These are phyloP conservation scores for Acidiella bohemica DNA, from an alignment of 495 filamentous ascomycete species.

Conservation along the genomic window DNA sequence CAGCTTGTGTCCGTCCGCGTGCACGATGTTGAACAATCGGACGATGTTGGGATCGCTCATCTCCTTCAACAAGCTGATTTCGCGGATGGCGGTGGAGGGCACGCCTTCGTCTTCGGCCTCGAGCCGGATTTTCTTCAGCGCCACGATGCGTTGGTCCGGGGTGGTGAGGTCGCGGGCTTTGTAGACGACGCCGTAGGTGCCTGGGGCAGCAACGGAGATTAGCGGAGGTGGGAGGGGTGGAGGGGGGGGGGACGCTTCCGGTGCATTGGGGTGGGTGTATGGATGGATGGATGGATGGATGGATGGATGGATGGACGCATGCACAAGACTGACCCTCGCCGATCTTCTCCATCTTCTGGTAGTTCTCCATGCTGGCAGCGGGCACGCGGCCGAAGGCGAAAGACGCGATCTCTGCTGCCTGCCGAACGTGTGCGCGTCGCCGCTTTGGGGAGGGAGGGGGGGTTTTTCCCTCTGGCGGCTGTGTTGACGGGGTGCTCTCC, in stretches of 20 bases:
- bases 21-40: slow-evolving; percentile 94
- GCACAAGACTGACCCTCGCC: slow-evolving; percentile 80
- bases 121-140: slow-evolving; percentile 97
- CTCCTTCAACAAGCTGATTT: slow-evolving; percentile 98
- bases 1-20: slow-evolving; percentile 91
- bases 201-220: slow-evolving; percentile 18
- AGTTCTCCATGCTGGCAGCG: slow-evolving; percentile 88
- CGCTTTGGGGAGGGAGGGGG: not conserved
- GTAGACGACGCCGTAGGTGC: slow-evolving; percentile 55
- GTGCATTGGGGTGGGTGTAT: no score
- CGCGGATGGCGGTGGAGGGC: slow-evolving; percentile 93
- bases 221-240: not conserved
- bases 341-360: slow-evolving; percentile 99
- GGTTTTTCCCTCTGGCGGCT: not conserved
- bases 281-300: no score
- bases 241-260: no score
- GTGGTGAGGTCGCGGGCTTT: slow-evolving; percentile 95
- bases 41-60: slow-evolving; percentile 97
- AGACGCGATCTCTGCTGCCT: no score
- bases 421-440: no score
- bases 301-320: no score
- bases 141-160: slow-evolving; percentile 69
- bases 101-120: slow-evolving; percentile 93
- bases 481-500: no score
- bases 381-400: no score